Evolutionary conservation across 805 yeast genomes (phyloP).

Genomic region (Pichia thaimueangensis): DNA sequence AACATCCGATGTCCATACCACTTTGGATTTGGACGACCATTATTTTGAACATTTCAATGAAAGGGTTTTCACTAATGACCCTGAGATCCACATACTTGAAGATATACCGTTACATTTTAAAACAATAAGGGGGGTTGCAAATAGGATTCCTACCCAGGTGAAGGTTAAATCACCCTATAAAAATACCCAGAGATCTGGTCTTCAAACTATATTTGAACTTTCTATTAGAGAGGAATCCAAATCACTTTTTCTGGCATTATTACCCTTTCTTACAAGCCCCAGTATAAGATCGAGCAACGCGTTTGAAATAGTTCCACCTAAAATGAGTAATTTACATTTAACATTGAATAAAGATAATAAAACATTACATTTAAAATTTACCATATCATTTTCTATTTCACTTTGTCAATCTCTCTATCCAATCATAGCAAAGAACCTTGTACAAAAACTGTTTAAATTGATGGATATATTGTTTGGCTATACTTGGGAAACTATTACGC

Average conservation of each 20-base stretch:
- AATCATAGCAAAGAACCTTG: conserved; percentile 16
- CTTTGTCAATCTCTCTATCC: conserved; percentile 18
- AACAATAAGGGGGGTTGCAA: too few relatives aligned
- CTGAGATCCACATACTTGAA: too few relatives aligned
- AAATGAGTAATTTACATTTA: neutral
- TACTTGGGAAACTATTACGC: conserved; percentile 9
- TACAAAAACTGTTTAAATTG: conserved; percentile 16
- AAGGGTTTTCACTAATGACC: too few relatives aligned
- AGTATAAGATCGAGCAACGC: neutral
- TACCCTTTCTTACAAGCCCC: neutral
- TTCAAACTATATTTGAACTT: neutral
- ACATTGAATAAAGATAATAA: neutral
- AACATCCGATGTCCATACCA: too few relatives aligned
- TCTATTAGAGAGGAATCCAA: neutral
- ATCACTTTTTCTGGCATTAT: neutral
- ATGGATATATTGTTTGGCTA: conserved; percentile 12
- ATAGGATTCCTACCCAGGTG: too few relatives aligned
- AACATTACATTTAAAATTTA: conserved; percentile 1
- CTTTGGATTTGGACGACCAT: too few relatives aligned
- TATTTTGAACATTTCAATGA: too few relatives aligned
- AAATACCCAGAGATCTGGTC: too few relatives aligned
- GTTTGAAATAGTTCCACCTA: neutral
- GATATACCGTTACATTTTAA: too few relatives aligned
- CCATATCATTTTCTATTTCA: conserved; percentile 9
- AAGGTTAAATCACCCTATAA: too few relatives aligned